Evolutionary conservation across 495 filamentous ascomycete genomes (phyloP).

Genomic region (Evernia prunastri): DNA sequence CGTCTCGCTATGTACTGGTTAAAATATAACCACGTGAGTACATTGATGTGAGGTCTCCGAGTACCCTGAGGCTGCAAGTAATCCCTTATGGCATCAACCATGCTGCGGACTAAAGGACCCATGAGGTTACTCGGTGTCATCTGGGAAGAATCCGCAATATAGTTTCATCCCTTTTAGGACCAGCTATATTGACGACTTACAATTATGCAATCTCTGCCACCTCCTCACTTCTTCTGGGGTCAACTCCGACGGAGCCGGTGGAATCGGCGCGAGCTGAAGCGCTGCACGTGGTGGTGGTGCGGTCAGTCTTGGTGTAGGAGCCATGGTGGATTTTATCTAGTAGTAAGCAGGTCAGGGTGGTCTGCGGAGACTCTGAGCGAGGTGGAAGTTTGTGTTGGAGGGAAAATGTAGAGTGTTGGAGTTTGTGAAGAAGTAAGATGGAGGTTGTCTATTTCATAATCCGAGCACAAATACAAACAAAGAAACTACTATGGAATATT

Average conservation of each 20-base stretch:
- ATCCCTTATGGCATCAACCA: neutral
- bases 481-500: too few relatives aligned
- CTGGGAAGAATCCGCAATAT: neutral
- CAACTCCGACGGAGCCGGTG: neutral
- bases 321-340: neutral
- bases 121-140: neutral
- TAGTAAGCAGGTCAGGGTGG: neutral
- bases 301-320: neutral
- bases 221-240: neutral
- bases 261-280: neutral
- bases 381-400: neutral
- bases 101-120: neutral
- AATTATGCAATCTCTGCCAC: neutral
- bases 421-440: neutral
- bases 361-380: neutral
- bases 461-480: neutral
- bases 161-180: neutral
- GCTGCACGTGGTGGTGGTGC: neutral
- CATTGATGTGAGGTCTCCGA: neutral
- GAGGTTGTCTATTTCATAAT: neutral
- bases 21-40: neutral
- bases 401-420: neutral
- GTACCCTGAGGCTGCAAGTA: neutral
- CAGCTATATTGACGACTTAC: neutral
- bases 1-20: neutral